Evolutionary conservation across 148 eudicot species (phyloP).

Genomic region (Suaeda aralocaspica): DNA sequence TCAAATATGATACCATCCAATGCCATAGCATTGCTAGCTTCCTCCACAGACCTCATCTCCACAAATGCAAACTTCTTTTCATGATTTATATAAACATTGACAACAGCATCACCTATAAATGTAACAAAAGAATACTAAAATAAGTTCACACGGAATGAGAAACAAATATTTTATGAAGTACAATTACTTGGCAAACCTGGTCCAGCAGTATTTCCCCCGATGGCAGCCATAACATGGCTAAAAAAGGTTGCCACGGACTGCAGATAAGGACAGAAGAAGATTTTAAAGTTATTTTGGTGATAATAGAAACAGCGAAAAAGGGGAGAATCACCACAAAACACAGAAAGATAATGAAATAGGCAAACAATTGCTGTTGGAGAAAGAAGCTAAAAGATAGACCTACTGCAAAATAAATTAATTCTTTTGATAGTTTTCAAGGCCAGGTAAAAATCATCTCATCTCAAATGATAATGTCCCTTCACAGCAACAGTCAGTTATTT

Average conservation of each 20-base stretch:
- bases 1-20: conserved; percentile 63
- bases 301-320: not conserved
- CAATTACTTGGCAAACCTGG: conserved; percentile 56
- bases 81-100: conserved; percentile 89
- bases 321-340: not conserved
- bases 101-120: conserved; percentile 86
- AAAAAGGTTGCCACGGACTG: conserved; percentile 96
- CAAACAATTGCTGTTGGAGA: too few relatives aligned
- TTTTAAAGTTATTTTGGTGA: not conserved
- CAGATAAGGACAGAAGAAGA: conserved; percentile 7
- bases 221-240: conserved; percentile 93
- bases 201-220: conserved; percentile 95
- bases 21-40: conserved; percentile 87
- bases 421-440: not conserved
- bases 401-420: too few relatives aligned
- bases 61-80: conserved; percentile 94
- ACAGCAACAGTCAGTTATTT: not conserved
- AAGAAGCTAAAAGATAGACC: too few relatives aligned
- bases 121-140: not conserved
- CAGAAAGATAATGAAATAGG: not conserved
- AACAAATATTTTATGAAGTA: not conserved
- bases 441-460: not conserved
- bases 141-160: not conserved
- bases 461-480: not conserved
- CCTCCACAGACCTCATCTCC: conserved; percentile 89